Conservation (phyloP, 2,329 filamentous ascomycete genomes). For the Neonectria hederae region DNA sequence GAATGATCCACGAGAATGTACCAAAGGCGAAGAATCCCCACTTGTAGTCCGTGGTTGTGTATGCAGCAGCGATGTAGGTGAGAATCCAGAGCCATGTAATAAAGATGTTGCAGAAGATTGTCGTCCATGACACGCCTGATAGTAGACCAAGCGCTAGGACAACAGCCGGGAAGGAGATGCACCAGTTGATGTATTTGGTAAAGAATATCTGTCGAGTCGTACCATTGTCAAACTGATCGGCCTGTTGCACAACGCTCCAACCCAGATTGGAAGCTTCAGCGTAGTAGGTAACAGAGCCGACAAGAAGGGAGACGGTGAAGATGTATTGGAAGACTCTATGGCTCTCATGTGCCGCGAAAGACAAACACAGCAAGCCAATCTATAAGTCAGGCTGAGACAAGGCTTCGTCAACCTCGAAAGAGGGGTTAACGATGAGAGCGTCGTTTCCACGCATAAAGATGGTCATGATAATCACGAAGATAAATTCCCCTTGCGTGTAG, state of each 20-base stretch:
- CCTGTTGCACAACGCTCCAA: slow-evolving; percentile 47
- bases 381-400: slow-evolving; percentile 46
- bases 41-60: slow-evolving; percentile 59
- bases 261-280: slow-evolving; percentile 60
- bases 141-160: slow-evolving; percentile 58
- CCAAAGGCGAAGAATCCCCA: slow-evolving; percentile 66
- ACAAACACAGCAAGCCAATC: slow-evolving; percentile 51
- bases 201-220: slow-evolving; percentile 60
- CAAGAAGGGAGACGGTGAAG: slow-evolving; percentile 57
- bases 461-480: neutral
- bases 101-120: slow-evolving; percentile 58
- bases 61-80: slow-evolving; percentile 58
- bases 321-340: slow-evolving; percentile 65
- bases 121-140: slow-evolving; percentile 61
- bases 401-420: slow-evolving; percentile 45
- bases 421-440: slow-evolving; percentile 57
- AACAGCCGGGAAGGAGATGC: slow-evolving; percentile 57
- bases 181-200: slow-evolving; percentile 63
- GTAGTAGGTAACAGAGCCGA: slow-evolving; percentile 59
- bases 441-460: slow-evolving; percentile 47
- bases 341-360: slow-evolving; percentile 52
- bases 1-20: slow-evolving; percentile 54
- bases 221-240: slow-evolving; percentile 30
- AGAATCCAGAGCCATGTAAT: slow-evolving; percentile 60
- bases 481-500: too few species aligned